Evolutionary conservation across 352 stramenopile genomes (phyloP).

Genomic region (Pythium guiyangense): DNA sequence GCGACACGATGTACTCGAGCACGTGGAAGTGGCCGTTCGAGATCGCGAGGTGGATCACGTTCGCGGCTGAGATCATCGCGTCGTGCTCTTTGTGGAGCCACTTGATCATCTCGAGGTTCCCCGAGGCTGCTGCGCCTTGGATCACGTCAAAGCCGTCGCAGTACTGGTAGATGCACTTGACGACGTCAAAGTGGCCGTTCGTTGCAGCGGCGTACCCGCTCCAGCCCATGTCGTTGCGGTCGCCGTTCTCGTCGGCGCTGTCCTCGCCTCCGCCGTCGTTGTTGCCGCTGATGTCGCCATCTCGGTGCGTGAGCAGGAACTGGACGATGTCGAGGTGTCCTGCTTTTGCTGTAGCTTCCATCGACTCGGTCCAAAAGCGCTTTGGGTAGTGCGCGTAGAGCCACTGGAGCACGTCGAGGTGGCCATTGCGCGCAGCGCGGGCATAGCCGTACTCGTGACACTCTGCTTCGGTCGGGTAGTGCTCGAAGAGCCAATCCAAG

Average conservation of each 20-base stretch:
- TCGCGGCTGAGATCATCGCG: no score
- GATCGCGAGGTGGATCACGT: no score
- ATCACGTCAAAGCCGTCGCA: neutral
- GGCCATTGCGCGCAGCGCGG: neutral
- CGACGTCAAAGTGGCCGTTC: neutral
- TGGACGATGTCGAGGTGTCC: no score
- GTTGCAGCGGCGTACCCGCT: neutral
- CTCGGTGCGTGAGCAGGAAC: no score
- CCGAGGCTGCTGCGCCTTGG: neutral
- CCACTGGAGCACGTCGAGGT: neutral
- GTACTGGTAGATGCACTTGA: neutral
- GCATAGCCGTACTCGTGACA: neutral
- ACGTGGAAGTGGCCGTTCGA: no score
- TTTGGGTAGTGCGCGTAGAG: neutral
- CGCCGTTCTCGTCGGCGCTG: no score
- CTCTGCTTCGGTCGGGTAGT: neutral
- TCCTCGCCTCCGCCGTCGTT: no score
- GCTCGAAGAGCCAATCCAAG: neutral
- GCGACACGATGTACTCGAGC: no score
- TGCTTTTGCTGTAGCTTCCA: neutral
- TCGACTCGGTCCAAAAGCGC: neutral
- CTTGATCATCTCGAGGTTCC: no score
- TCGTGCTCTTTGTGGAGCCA: no score
- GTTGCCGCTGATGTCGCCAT: neutral
- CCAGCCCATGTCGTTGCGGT: neutral